Base-by-base conservation (phyloP, 2,329 filamentous ascomycete species). In the Penicillium griseofulvum region DNA sequence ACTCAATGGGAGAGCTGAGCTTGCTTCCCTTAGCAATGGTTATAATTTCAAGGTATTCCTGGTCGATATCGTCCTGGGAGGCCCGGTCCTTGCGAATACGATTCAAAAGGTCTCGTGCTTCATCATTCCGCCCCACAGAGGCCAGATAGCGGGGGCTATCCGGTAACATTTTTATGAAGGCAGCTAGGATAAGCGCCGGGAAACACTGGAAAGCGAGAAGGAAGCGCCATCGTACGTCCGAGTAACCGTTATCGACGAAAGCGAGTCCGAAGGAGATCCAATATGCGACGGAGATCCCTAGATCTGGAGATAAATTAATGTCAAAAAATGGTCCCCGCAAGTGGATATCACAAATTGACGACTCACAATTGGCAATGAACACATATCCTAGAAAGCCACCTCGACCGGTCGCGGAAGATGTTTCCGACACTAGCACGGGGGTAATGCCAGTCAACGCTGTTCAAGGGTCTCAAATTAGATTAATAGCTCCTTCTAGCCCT, bases 311-410 rank as follows among this genome's bases (percentile, higher is more conserved):
- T 26, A 26, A 17, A 38, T 14, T 11, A 16, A 5, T 19, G 29
- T 61, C 28, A 62, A 46, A 46, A 37, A 41, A 37, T 12, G 29
- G 34, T n/a, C 42, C 45, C 34, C 43, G 39, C 19, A 38, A 3
- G 19, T n/a, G 29, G 26, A 44, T n/a, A 11, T 50, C 22, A 9
- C 5, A 9, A 31, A 34, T 43, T 6, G 17, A 16, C 17, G 11
- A 31, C 66, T 57, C 55, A 71, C 68, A 81, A 61, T 82, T 81
- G 37, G 79, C 79, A 49, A 81, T 77, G 63, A 82, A 82, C 42
- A 81, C 78, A 51, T 79, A 77, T 17, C 74, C 79, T 33, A 81
- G 70, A 49, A 69, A 77, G 2, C 73, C 74, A 52, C 80, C 80
- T 4, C 80, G 74, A 57, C 80, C 76, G 26, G 73, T 66, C 6